Conservation (phyloP, 2,329 filamentous ascomycete species). For the Colletotrichum sp. region DNA sequence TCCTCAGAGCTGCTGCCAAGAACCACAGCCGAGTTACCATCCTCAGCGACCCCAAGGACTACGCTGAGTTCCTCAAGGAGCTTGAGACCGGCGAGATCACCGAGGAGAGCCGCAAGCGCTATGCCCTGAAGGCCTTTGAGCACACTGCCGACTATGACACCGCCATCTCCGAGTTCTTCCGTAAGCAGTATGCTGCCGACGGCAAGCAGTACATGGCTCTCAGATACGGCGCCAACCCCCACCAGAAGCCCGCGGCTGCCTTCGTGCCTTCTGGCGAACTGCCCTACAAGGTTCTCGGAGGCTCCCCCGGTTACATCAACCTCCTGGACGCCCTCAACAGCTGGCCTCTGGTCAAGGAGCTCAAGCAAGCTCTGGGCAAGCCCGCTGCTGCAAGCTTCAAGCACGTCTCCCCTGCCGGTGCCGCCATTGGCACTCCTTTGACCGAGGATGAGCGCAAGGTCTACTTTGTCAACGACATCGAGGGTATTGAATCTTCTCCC, state of each 20-base stretch:
- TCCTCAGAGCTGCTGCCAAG: constrained; percentile 96
- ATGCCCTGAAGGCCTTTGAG: constrained; percentile 97
- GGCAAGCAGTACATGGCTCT: constrained; percentile 84
- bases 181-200: constrained; percentile 90
- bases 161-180: constrained; percentile 96
- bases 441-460: constrained; percentile 91
- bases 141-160: constrained; percentile 97
- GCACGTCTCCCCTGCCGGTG: constrained; percentile 96
- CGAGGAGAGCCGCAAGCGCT: constrained; percentile 83
- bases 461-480: constrained; percentile 97
- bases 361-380: constrained; percentile 85
- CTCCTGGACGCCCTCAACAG: constrained; percentile 94
- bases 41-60: constrained; percentile 91
- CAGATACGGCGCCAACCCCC: constrained; percentile 95
- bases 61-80: constrained; percentile 91
- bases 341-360: constrained; percentile 96
- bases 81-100: constrained; percentile 86
- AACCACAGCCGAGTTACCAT: constrained; percentile 97
- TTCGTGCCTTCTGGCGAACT: constrained; percentile 75
- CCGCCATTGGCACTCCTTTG: constrained; percentile 89
- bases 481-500: constrained; percentile 82
- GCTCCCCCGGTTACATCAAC: constrained; percentile 96
- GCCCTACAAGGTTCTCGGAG: constrained; percentile 93
- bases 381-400: constrained; percentile 98
- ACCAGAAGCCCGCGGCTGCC: constrained; percentile 95